Conservation (phyloP, 805 yeast genomes). For the Kodamaea fukazawae region DNA sequence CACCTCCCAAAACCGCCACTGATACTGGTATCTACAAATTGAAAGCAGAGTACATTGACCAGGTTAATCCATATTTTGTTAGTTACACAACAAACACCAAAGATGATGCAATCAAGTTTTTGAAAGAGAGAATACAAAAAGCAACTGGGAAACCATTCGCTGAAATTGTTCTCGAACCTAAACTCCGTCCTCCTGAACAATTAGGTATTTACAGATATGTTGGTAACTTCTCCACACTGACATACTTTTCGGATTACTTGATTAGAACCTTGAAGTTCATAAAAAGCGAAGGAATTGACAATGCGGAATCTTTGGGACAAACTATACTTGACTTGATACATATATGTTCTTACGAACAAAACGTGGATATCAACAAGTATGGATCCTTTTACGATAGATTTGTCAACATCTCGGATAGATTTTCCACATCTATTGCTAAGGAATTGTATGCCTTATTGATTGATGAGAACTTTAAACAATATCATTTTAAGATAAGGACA, state of each 20-base stretch:
- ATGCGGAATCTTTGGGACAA: conserved; percentile 56
- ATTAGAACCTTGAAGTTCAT: conserved; percentile 47
- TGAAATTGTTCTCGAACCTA: conserved; percentile 60
- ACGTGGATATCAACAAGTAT: conserved; percentile 25
- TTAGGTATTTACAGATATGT: conserved; percentile 42
- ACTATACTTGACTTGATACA: conserved; percentile 68
- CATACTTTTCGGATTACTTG: conserved; percentile 52
- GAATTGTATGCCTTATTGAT: conserved; percentile 38
- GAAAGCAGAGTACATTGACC: conserved; percentile 33
- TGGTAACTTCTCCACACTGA: conserved; percentile 51
- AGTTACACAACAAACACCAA: conserved; percentile 75
- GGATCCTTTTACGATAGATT: conserved; percentile 32
- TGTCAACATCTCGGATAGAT: conserved; percentile 30
- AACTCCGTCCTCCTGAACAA: conserved; percentile 27
- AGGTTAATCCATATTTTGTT: conserved; percentile 65
- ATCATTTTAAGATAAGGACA: conserved; percentile 56
- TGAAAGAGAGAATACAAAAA: conserved; percentile 51
- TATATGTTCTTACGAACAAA: conserved; percentile 41
- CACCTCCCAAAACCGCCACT: conserved; percentile 32
- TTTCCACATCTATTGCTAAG: conserved; percentile 36
- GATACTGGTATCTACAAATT: conserved; percentile 38
- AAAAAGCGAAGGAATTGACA: conserved; percentile 32
- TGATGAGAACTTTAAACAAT: conserved; percentile 38
- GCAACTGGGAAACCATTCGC: conserved; percentile 34
- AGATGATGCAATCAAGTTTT: conserved; percentile 73